Conservation (phyloP, 2,329 filamentous ascomycete genomes). For the Ascochyta pisi region DNA sequence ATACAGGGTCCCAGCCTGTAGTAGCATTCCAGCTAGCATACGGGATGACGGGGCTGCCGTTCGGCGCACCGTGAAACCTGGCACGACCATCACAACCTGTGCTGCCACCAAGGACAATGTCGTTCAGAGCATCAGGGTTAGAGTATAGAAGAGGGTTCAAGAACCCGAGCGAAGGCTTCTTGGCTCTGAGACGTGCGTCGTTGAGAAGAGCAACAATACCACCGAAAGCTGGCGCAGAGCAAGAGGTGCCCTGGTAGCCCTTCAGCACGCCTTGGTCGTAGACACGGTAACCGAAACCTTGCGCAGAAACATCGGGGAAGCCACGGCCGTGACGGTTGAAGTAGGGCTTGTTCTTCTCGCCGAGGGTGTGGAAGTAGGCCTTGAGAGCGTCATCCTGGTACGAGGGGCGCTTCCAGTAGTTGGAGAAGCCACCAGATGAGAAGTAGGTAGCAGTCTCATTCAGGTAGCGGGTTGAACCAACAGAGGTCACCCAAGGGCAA, state of each 20-base stretch:
- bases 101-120: conserved; percentile 49
- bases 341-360: conserved; percentile 55
- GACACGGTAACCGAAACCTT: conserved; percentile 52
- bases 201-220: conserved; percentile 67
- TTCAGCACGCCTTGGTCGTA: conserved; percentile 52
- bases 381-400: conserved; percentile 57
- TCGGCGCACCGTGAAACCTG: conserved; percentile 31
- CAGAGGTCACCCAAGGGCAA: conserved; percentile 72
- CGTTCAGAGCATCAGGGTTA: conserved; percentile 55
- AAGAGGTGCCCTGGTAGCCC: conserved; percentile 52
- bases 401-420: conserved; percentile 55
- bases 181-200: conserved; percentile 61
- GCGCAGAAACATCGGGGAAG: conserved; percentile 68
- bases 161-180: conserved; percentile 62
- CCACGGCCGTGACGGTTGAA: conserved; percentile 63
- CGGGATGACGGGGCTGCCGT: conserved; percentile 42
- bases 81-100: conserved; percentile 47
- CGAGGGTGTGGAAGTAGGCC: conserved; percentile 53
- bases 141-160: conserved; percentile 66
- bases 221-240: conserved; percentile 64
- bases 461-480: conserved; percentile 65
- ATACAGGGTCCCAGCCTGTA: conserved; percentile 46
- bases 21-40: conserved; percentile 42
- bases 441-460: conserved; percentile 55
- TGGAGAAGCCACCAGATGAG: conserved; percentile 58